These are phyloP conservation scores for Russula ochroleuca DNA, from an alignment of 768 basidiomycete genomes.

Conservation along the genomic window DNA sequence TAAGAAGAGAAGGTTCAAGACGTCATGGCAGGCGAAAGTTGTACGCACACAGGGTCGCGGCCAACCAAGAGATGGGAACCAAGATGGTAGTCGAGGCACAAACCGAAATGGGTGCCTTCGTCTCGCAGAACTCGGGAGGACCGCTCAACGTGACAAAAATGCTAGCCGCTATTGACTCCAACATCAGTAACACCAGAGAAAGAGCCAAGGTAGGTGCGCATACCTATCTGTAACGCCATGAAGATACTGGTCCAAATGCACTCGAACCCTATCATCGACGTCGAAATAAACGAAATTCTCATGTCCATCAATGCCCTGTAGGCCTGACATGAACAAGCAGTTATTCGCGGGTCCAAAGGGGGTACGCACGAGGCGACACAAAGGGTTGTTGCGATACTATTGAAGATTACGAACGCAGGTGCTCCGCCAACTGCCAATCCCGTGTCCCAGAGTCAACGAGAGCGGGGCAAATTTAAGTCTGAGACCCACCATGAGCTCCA, in stretches of 20 bases:
- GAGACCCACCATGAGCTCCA: conserved; percentile 11
- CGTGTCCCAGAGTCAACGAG: neutral
- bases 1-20: neutral
- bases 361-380: conserved; percentile 41
- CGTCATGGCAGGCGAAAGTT: conserved; percentile 1
- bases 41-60: conserved; percentile 33
- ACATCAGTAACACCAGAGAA: conserved; percentile 1
- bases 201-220: neutral
- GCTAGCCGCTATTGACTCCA: conserved; percentile 41
- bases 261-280: conserved; percentile 48
- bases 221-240: conserved; percentile 48
- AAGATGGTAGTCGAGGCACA: conserved; percentile 34
- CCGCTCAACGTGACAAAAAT: conserved; percentile 46
- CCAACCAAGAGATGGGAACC: conserved; percentile 33
- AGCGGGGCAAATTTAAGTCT: neutral
- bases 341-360: conserved; percentile 35
- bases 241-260: conserved; percentile 52
- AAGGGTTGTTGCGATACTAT: conserved; percentile 26
- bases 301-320: conserved; percentile 35
- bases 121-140: conserved; percentile 38
- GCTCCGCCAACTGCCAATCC: conserved; percentile 8
- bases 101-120: conserved; percentile 25
- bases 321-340: conserved; percentile 41
- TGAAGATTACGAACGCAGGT: conserved; percentile 13
- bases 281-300: conserved; percentile 38